Evolutionary conservation across 176 grass and related monocot species (phyloP).

Genomic region (Triticum dicoccoides): DNA sequence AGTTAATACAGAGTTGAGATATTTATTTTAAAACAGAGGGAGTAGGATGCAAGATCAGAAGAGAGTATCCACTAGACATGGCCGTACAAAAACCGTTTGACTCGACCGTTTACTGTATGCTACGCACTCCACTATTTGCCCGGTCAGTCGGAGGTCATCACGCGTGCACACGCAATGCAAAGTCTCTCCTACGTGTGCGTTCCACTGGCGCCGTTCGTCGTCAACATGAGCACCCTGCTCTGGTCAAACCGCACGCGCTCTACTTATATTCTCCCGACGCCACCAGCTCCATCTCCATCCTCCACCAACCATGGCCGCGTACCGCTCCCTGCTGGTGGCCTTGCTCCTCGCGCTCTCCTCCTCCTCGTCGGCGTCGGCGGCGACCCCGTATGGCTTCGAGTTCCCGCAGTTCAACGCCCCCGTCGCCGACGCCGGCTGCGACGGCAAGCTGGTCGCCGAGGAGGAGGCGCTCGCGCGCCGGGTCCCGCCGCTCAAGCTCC

Average conservation of each 20-base stretch:
- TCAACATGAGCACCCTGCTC: background rate
- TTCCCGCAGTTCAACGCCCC: constrained; percentile 58
- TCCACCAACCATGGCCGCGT: background rate
- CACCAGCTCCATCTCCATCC: background rate
- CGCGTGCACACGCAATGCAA: no score
- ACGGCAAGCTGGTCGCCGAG: constrained; percentile 37
- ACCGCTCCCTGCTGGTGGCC: background rate
- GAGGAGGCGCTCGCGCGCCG: background rate
- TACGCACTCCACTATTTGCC: background rate
- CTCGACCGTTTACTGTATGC: background rate
- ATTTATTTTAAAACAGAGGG: no score
- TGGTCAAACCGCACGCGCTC: background rate
- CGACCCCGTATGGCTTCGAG: constrained; percentile 54
- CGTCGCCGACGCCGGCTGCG: constrained; percentile 42
- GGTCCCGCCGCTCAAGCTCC: constrained; percentile 55
- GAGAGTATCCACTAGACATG: no score
- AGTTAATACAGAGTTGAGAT: no score
- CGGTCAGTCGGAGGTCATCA: background rate
- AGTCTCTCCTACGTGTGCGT: background rate
- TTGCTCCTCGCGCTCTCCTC: constrained; percentile 17
- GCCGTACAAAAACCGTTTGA: background rate
- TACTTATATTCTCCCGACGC: background rate
- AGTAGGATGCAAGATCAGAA: no score
- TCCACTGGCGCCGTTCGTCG: background rate
- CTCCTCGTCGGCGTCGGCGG: background rate